Percentiles rank a stretch among this genome's conserved stretches.
Evolutionary conservation across 768 basidiomycete genomes (phyloP).

Genomic region (Artomyces pyxidatus): DNA sequence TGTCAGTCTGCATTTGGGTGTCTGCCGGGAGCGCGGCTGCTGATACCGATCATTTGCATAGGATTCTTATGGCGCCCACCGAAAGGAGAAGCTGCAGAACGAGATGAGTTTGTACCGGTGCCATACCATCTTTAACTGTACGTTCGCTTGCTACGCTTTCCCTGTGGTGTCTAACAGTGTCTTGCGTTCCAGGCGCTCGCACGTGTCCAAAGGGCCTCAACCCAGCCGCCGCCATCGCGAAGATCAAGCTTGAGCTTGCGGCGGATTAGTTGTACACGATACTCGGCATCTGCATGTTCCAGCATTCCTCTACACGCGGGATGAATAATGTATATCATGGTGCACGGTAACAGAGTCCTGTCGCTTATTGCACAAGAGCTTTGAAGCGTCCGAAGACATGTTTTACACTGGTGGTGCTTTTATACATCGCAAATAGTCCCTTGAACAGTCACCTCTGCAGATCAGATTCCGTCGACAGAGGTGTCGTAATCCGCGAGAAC

Average conservation of each 20-base stretch:
- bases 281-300: too few relatives aligned
- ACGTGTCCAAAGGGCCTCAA: conserved; percentile 98
- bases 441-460: too few relatives aligned
- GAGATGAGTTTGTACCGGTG: conserved; percentile 95
- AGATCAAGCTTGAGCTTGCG: conserved; percentile 88
- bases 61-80: conserved; percentile 71
- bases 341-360: too few relatives aligned
- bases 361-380: too few relatives aligned
- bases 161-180: background rate
- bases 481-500: too few relatives aligned
- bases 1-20: conserved; percentile 34
- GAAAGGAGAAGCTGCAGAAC: conserved; percentile 92
- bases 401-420: too few relatives aligned
- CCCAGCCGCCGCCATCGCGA: conserved; percentile 85
- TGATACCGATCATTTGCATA: conserved; percentile 22
- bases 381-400: too few relatives aligned
- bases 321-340: too few relatives aligned
- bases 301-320: too few relatives aligned
- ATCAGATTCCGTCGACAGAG: too few relatives aligned
- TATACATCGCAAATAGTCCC: too few relatives aligned
- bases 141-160: conserved; percentile 19
- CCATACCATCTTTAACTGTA: conserved; percentile 98
- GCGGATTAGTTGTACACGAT: conserved; percentile 62
- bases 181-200: conserved; percentile 48
- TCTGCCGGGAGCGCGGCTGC: background rate